Evolutionary conservation across 768 basidiomycete genomes (phyloP), one percentile per base, ranked within the genome.

Genomic region (Phanerochaete carnosa): DNA sequence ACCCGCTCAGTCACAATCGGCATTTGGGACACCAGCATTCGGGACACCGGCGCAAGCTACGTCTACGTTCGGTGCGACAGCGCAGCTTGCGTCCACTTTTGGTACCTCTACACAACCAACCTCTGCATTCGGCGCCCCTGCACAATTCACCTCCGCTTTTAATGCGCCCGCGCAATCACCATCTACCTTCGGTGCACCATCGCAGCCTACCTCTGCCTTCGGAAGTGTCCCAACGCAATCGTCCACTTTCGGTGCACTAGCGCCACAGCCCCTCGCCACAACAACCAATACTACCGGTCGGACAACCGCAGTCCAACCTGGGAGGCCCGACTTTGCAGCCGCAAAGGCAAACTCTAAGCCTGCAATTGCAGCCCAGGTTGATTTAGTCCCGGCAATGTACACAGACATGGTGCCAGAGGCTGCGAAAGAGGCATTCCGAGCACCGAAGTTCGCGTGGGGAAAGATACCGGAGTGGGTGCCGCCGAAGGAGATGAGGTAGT

Each of bases 401-500:
- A 61, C 76, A 35, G 73, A 81, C 54, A 69, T 82, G 22, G 64
- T 91, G 26, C 88, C 90, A 1, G 67, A 74, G 51, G 68, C 66
- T 5, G 81, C 76, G 55, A 69, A 77, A 65, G 79, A 80, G 6
- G 85, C 85, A 43, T 91, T 90, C 66, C 68, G 75, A 63, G 55
- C 59, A 22, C 73, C 76, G 57, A 83, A 73, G 72, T 92, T 92
- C 65, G 84, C 84, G 66, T 88, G 83, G 79, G 83, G 86, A 69
- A 80, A 80, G 61, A 78, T 92, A 50, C 90, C 90, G 1, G 88
- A 89, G 60, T 90, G 85, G 84, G 76, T 87, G 58, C 90, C 90
- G 39, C 90, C 89, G 9, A 65, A 82, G 56, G 82, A 85, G 66
- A 67, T 86, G 60, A 55, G 71, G 54, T 72, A 43, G 39, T n/a